Evolutionary conservation across 345 rosid genomes (phyloP), one percentile per base, ranked within the genome.

Genomic region (Melastoma malabathricum): DNA sequence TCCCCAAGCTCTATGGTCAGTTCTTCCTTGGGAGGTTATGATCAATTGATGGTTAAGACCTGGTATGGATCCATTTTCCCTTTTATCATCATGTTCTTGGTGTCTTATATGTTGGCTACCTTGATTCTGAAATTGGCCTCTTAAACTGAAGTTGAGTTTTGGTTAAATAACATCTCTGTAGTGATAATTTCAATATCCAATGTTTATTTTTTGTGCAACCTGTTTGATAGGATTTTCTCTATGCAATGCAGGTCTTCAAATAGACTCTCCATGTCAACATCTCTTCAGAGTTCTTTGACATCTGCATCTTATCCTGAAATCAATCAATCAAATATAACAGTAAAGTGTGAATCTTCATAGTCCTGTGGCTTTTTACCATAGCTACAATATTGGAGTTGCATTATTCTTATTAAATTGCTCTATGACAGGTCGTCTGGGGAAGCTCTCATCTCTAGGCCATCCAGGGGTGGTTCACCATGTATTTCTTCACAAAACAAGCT

Each of bases 351-450:
- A 56, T 51, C 52, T 14, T 47, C 39, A 47, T 39, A 16, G 5
- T 55, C 50, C 56, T 43, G 18, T 44, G 19, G 45, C 41, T 43
- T 50, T 43, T 22, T 22, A 34, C 10, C 16, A 5, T 3, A 20
- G 7, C 23, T 54, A 6, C 17, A 15, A 17, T 20, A 29, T 43
- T 46, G 18, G 44, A 13, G 46, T 46, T 23, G 51, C 27, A 44
- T 23, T 51, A 15, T 44, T 13, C 20, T 46, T 39, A 15, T 25
- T 13, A n/a, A 17, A 15, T 52, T 44, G 39, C 29, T 58, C 47
- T 59, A 6, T 13, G 34, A n/a, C 56, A 63, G 67, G 52, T 51
- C 61, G 16, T 41, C 47, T 4, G 47, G 50, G 56, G 18, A 52
- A 56, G 57, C 51, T 56, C 52, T 57, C 38, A 13, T 51, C 23